Evolutionary conservation across 2,329 filamentous ascomycete species (phyloP).

Genomic region (Aspergillus neoniger): DNA sequence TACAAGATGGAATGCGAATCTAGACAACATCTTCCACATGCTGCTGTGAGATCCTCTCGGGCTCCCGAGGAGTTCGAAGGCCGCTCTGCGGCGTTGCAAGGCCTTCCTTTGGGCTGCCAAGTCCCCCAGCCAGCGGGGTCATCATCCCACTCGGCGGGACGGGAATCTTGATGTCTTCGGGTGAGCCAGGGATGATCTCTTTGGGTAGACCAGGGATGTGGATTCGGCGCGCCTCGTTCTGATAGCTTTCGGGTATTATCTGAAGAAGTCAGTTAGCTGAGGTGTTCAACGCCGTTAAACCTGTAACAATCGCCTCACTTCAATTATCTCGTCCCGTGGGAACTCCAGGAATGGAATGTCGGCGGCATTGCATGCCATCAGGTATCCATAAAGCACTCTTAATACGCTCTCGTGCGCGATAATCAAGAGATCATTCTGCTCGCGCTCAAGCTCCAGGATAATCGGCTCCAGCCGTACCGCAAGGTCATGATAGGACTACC

Average conservation of each 20-base stretch:
- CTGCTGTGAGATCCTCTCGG: slow-evolving; percentile 47
- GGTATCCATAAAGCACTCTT: slow-evolving; percentile 91
- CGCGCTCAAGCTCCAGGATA: slow-evolving; percentile 93
- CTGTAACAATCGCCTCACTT: slow-evolving; percentile 53
- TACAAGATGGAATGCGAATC: slow-evolving; percentile 14
- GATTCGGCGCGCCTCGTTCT: slow-evolving; percentile 91
- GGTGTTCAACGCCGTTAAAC: neutral
- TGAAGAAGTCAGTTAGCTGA: slow-evolving; percentile 31
- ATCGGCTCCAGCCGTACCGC: slow-evolving; percentile 98
- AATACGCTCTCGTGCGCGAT: slow-evolving; percentile 98
- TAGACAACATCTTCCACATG: slow-evolving; percentile 49
- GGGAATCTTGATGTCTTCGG: slow-evolving; percentile 78
- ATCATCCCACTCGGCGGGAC: slow-evolving; percentile 61
- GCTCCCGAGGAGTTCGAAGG: slow-evolving; percentile 45
- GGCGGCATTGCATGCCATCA: slow-evolving; percentile 96
- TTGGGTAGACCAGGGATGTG: slow-evolving; percentile 71
- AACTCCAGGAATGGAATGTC: slow-evolving; percentile 93
- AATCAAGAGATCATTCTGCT: slow-evolving; percentile 96
- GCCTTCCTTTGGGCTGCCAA: slow-evolving; percentile 44
- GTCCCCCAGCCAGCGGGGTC: slow-evolving; percentile 47
- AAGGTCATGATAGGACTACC: slow-evolving; percentile 92
- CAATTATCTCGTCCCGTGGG: slow-evolving; percentile 94
- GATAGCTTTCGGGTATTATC: slow-evolving; percentile 96
- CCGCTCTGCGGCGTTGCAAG: slow-evolving; percentile 47
- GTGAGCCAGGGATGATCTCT: slow-evolving; percentile 71